Conservation (phyloP, 1,139 yeast species). For the Komagataea norvegica region DNA sequence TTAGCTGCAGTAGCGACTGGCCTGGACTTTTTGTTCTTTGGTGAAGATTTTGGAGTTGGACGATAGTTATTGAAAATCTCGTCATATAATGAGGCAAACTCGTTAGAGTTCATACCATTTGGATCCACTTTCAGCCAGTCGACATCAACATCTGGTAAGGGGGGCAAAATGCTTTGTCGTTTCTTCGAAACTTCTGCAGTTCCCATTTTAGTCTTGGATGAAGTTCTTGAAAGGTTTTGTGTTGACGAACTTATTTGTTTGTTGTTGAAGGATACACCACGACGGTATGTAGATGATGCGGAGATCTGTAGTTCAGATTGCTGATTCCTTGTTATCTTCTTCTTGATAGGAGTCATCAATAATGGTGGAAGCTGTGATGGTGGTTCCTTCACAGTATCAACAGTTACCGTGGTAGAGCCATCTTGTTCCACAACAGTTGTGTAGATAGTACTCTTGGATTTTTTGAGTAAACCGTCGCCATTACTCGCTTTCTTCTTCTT, state of each 20-base stretch:
- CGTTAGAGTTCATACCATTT: constrained; percentile 19
- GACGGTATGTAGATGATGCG: constrained; percentile 35
- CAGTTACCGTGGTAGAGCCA: constrained; percentile 28
- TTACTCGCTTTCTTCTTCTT: constrained; percentile 21
- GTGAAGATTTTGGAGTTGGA: constrained; percentile 14
- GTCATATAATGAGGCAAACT: constrained; percentile 30
- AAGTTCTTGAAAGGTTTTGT: constrained; percentile 24
- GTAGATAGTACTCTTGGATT: constrained; percentile 44
- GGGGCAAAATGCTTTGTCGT: constrained; percentile 23
- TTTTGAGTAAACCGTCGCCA: constrained; percentile 32
- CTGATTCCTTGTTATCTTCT: constrained; percentile 20
- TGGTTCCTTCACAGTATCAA: constrained; percentile 25
- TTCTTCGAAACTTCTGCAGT: constrained; percentile 16
- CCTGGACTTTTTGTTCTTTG: constrained; percentile 7
- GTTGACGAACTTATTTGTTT: constrained; percentile 10
- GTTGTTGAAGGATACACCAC: constrained; percentile 33
- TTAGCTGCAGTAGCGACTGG: neutral
- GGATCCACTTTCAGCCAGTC: constrained; percentile 24
- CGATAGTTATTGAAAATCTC: constrained; percentile 29
- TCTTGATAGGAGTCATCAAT: constrained; percentile 18
- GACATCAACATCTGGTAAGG: constrained; percentile 23
- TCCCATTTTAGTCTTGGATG: constrained; percentile 22
- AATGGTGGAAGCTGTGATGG: constrained; percentile 6
- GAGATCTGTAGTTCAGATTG: constrained; percentile 29
- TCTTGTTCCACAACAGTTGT: constrained; percentile 39